phyloP scores from a whole-genome alignment of 2,329 filamentous ascomycete genomes.

The Trichoderma breve region DNA sequence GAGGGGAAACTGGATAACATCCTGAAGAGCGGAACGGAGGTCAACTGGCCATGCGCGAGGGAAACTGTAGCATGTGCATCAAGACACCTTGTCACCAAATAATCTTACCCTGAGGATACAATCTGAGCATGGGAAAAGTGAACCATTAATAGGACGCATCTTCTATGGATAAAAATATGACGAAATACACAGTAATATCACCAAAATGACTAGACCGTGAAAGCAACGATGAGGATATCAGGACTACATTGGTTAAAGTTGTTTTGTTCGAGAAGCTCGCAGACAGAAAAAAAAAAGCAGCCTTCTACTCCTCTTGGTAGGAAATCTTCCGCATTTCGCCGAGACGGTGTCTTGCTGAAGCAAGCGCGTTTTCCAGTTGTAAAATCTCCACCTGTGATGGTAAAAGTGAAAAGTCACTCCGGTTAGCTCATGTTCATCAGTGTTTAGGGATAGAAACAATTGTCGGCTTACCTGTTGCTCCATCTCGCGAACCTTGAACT shows the following conservation, averaged over 20 bases:
- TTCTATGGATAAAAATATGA: not conserved
- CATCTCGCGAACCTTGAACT: constrained; percentile 99
- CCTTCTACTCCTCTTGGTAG: constrained; percentile 70
- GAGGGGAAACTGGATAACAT: not conserved
- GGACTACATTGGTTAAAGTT: not conserved
- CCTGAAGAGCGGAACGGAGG: not conserved
- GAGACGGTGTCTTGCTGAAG: constrained; percentile 74
- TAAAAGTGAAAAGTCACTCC: not conserved
- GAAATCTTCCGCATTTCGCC: constrained; percentile 99
- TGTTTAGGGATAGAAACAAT: not conserved
- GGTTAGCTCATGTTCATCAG: not conserved
- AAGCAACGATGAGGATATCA: not conserved
- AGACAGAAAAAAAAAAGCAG: not conserved
- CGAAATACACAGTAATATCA: not conserved
- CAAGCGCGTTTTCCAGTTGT: constrained; percentile 84
- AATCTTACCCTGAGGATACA: not conserved
- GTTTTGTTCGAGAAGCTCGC: not conserved
- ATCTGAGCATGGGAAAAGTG: not conserved
- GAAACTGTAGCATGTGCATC: not conserved
- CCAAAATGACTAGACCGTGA: not conserved
- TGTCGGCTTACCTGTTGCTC: constrained; percentile 80
- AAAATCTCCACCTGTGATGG: constrained; percentile 81
- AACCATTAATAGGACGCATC: not conserved
- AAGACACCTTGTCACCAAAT: not conserved
- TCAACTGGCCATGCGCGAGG: not conserved